Percentiles rank a stretch among this genome's conserved stretches.
phyloP scores from a whole-genome alignment of 345 rosid species.

The Rubroshorea leprosula region DNA sequence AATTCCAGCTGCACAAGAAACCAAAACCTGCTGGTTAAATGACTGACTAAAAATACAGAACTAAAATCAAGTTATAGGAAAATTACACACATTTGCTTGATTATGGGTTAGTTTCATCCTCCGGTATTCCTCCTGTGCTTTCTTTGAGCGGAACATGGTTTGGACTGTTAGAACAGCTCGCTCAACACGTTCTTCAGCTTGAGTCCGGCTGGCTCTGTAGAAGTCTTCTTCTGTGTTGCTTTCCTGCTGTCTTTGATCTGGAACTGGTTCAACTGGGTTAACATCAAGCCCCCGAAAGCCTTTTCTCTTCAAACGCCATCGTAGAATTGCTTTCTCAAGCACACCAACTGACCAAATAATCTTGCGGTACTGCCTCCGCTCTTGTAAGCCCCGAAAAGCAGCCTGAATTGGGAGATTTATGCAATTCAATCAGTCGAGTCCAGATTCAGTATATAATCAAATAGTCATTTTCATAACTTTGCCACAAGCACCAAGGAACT shows the following conservation, averaged over 20 bases:
- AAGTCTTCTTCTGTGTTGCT: slow-evolving; percentile 66
- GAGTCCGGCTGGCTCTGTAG: slow-evolving; percentile 63
- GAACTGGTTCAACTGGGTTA: slow-evolving; percentile 27
- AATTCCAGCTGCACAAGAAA: slow-evolving; percentile 61
- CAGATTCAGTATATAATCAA: no score
- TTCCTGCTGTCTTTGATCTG: slow-evolving; percentile 22
- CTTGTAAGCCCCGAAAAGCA: slow-evolving; percentile 80
- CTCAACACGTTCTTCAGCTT: slow-evolving; percentile 89
- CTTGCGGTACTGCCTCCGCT: slow-evolving; percentile 67
- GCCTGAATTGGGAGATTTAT: slow-evolving; percentile 52
- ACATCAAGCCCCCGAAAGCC: slow-evolving; percentile 81
- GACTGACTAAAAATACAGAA: neutral
- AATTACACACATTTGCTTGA: slow-evolving; percentile 55
- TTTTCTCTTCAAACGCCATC: slow-evolving; percentile 87
- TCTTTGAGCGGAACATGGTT: slow-evolving; percentile 93
- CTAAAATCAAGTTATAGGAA: neutral
- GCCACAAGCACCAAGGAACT: neutral
- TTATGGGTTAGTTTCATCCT: slow-evolving; percentile 69
- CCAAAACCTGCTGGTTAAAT: neutral
- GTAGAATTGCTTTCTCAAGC: slow-evolving; percentile 76
- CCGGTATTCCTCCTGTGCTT: slow-evolving; percentile 83
- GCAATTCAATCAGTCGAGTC: slow-evolving; percentile 4
- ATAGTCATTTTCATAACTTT: no score
- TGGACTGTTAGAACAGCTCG: slow-evolving; percentile 84
- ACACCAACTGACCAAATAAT: slow-evolving; percentile 93